phyloP scores from a whole-genome alignment of 768 basidiomycete species.

The Russula abietina region DNA sequence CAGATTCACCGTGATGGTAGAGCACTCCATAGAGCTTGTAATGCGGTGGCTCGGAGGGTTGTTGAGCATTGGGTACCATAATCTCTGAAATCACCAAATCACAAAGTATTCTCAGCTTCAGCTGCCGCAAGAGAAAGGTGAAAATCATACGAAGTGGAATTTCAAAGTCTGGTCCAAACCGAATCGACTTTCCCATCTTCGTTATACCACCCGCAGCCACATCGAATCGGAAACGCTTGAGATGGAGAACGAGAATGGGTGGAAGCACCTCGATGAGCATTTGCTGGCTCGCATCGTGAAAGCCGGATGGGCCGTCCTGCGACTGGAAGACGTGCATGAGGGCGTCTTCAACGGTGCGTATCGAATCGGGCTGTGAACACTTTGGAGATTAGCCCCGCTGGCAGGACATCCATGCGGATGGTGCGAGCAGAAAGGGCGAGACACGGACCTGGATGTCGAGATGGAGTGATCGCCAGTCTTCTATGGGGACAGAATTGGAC shows the following conservation, averaged over 20 bases:
- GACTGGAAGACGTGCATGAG: conserved; percentile 70
- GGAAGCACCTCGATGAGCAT: conserved; percentile 78
- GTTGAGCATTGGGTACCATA: conserved; percentile 33
- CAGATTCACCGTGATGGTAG: conserved; percentile 90
- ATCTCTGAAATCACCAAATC: neutral
- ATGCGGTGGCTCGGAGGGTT: conserved; percentile 44
- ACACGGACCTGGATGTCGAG: conserved; percentile 71
- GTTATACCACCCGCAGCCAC: conserved; percentile 65
- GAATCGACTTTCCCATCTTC: conserved; percentile 87
- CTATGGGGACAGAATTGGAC: conserved; percentile 72
- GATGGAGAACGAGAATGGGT: conserved; percentile 75
- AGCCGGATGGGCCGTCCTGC: conserved; percentile 49
- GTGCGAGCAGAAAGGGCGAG: neutral
- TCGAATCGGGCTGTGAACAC: conserved; percentile 54
- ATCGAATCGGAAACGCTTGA: conserved; percentile 86
- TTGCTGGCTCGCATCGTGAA: conserved; percentile 58
- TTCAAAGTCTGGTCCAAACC: conserved; percentile 70
- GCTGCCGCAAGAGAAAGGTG: too few species aligned
- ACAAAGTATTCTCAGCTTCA: neutral
- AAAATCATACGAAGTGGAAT: conserved; percentile 54
- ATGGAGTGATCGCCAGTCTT: conserved; percentile 85
- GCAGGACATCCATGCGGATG: too few species aligned
- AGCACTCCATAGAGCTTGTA: conserved; percentile 86
- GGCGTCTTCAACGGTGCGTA: conserved; percentile 78
- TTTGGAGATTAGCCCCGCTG: neutral